Base-by-base conservation (phyloP, 768 basidiomycete genomes). In the Multifurca ochricompacta region DNA sequence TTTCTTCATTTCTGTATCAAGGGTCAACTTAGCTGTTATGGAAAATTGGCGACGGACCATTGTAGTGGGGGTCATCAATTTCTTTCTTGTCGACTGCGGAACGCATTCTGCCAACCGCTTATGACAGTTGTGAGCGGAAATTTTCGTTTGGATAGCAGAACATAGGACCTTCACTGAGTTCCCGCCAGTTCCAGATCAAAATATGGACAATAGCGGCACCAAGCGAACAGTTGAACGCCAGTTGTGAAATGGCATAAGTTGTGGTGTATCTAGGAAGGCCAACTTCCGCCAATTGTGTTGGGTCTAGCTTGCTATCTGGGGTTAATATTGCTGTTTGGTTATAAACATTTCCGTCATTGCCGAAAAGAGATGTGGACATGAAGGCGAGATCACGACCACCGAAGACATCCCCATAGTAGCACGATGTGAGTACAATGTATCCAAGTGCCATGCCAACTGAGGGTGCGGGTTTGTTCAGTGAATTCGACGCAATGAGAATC, bases 151-250 rank as follows among this genome's bases (percentile, higher is more conserved):
- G n/a, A n/a, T n/a, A n/a, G n/a, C n/a, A n/a, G n/a, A n/a, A n/a
- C n/a, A n/a, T n/a, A n/a, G n/a, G 25, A 25, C 42, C 2, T 40
- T 44, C 53, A 34, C 44, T 74, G 25, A 80, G 56, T 53, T 81
- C 77, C 6, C 66, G 66, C 77, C 75, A 78, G 59, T 79, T 70
- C 78, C 76, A 80, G 21, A 81, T n/a, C n/a, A n/a, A n/a, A n/a
- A n/a, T n/a, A n/a, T 58, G 76, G 3, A 74, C 75, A 32, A 79
- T 69, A 2, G 76, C 74, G 7, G 76, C 71, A 6, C 77, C 77
- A n/a, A 78, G 67, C 7, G 71, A 72, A 19, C 77, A 62, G 61
- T 80, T 78, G 62, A 77, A 77, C 56, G 71, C 74, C 52, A 78
- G 63, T n/a, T n/a, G n/a, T 5, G 73, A 73, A 34, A 78, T 63